Percentiles rank a stretch among this genome's conserved stretches.
Conservation (phyloP, 805 yeast genomes). For the Metschnikowia corniflorae region DNA sequence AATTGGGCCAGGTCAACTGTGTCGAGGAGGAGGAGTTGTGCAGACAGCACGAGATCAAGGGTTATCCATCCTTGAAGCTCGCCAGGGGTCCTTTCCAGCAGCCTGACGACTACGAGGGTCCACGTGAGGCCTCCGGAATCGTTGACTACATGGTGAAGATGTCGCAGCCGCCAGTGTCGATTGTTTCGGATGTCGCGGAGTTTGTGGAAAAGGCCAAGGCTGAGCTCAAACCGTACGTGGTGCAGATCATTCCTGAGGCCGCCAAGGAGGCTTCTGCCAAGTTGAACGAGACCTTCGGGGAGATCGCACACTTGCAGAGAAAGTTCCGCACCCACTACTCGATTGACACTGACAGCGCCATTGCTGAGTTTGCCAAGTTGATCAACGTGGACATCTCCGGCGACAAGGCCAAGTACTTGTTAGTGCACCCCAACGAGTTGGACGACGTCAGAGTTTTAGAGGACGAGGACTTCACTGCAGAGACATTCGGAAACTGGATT, state of each 20-base stretch:
- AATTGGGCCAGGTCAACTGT: constrained; percentile 83
- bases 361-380: constrained; percentile 37
- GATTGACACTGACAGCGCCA: constrained; percentile 39
- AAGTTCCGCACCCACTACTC: constrained; percentile 62
- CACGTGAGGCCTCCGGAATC: constrained; percentile 78
- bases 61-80: constrained; percentile 82
- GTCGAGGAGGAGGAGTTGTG: constrained; percentile 74
- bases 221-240: constrained; percentile 50
- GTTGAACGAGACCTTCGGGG: constrained; percentile 53
- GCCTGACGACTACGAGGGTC: constrained; percentile 73
- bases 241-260: constrained; percentile 44
- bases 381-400: constrained; percentile 23
- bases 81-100: constrained; percentile 49
- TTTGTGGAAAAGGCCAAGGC: constrained; percentile 49
- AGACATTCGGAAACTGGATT: constrained; percentile 46
- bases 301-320: constrained; percentile 60
- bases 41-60: constrained; percentile 61
- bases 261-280: constrained; percentile 23
- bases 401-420: constrained; percentile 38
- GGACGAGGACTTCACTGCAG: constrained; percentile 25
- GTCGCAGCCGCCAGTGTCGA: constrained; percentile 64
- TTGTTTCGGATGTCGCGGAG: constrained; percentile 42
- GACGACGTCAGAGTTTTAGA: constrained; percentile 47
- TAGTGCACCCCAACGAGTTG: constrained; percentile 45
- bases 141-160: constrained; percentile 76